Conservation (phyloP, 768 basidiomycete species). For the Lentinula sp. region DNA sequence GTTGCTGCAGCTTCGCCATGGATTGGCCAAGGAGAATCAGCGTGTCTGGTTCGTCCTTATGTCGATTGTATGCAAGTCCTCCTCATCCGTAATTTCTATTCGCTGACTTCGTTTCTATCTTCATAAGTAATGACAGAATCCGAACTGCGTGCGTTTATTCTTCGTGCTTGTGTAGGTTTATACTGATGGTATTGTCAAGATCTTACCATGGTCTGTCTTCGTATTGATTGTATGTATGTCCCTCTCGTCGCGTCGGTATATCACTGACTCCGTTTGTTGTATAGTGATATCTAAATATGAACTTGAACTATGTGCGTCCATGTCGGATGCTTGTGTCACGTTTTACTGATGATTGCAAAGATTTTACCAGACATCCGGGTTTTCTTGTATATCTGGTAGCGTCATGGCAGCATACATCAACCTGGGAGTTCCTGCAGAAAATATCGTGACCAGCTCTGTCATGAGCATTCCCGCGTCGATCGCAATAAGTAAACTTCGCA, state of each 20-base stretch:
- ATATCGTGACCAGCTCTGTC: conserved; percentile 81
- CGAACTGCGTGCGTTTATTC: conserved; percentile 7
- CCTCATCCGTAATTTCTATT: neutral
- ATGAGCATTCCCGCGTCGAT: conserved; percentile 97
- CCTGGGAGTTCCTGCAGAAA: conserved; percentile 73
- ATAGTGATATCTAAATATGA: conserved; percentile 78
- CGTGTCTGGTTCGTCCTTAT: conserved; percentile 9
- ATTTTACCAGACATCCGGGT: conserved; percentile 85
- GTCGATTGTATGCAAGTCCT: conserved; percentile 8
- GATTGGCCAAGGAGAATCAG: conserved; percentile 67
- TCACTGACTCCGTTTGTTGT: neutral
- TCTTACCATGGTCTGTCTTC: conserved; percentile 30
- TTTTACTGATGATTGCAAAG: conserved; percentile 16
- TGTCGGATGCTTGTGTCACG: neutral
- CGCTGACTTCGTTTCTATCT: neutral
- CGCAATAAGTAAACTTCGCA: conserved; percentile 82
- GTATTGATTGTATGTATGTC: no score
- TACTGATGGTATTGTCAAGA: conserved; percentile 24
- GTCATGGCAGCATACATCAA: conserved; percentile 81
- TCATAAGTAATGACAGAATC: conserved; percentile 6
- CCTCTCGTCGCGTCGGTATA: no score
- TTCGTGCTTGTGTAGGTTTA: neutral
- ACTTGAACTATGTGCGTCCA: conserved; percentile 39
- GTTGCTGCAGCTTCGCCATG: conserved; percentile 92
- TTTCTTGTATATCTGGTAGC: conserved; percentile 90